Percentiles rank a stretch among this genome's conserved stretches.
phyloP scores from a whole-genome alignment of 169 alveolate species.

The Plasmodium gaboni region DNA sequence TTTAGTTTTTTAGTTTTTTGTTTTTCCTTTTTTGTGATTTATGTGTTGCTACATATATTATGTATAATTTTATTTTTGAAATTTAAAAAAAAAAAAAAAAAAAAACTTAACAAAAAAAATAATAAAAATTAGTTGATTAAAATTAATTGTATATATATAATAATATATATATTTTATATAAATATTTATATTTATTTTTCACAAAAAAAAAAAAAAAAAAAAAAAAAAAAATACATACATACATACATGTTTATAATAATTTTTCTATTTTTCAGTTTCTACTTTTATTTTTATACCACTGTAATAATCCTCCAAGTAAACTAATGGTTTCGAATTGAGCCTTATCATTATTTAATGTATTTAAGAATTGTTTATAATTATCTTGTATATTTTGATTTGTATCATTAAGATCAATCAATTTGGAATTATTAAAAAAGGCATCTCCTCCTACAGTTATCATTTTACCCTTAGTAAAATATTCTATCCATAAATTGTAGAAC shows the following conservation, averaged over 20 bases:
- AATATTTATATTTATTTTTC: too few species aligned
- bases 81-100: too few species aligned
- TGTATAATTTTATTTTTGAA: too few species aligned
- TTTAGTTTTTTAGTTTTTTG: too few species aligned
- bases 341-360: constrained; percentile 13
- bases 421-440: constrained; percentile 41
- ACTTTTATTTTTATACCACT: constrained; percentile 76
- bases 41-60: too few species aligned
- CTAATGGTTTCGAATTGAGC: constrained; percentile 53
- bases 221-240: not conserved
- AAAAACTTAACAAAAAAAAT: too few species aligned
- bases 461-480: constrained; percentile 74
- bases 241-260: not conserved
- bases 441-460: constrained; percentile 75
- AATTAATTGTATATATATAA: too few species aligned
- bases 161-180: too few species aligned
- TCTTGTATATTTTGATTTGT: constrained; percentile 3
- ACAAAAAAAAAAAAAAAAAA: constrained; percentile 7
- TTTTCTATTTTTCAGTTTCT: constrained; percentile 10
- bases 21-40: too few species aligned
- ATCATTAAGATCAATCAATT: constrained; percentile 40
- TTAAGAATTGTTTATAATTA: constrained; percentile 15
- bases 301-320: constrained; percentile 60
- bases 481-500: constrained; percentile 61
- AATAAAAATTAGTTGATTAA: too few species aligned